These are phyloP conservation scores for Monosporozyma unispora DNA, from an alignment of 805 yeast species.

Conservation along the genomic window DNA sequence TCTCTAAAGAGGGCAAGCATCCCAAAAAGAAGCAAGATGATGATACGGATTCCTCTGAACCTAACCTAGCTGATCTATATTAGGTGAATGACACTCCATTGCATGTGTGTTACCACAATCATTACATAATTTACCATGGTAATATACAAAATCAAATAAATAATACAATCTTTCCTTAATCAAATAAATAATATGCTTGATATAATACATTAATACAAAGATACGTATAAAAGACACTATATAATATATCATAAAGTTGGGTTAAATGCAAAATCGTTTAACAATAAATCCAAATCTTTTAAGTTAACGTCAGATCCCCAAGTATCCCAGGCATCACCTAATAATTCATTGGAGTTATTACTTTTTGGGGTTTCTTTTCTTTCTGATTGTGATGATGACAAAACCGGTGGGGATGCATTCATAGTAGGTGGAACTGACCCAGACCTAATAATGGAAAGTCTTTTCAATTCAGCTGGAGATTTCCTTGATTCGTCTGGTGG, in stretches of 20 bases:
- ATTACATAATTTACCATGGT: not conserved
- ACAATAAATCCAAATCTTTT: constrained; percentile 79
- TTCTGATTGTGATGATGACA: not conserved
- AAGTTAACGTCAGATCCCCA: constrained; percentile 37
- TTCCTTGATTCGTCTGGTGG: constrained; percentile 1
- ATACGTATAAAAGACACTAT: too few species aligned
- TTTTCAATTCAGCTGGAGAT: not conserved
- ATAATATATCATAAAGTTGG: constrained; percentile 38
- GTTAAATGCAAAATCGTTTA: constrained; percentile 88
- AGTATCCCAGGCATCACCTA: constrained; percentile 32
- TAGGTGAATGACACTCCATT: not conserved
- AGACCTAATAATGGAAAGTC: not conserved
- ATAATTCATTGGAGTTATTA: not conserved
- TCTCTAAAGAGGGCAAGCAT: not conserved
- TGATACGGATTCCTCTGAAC: not conserved
- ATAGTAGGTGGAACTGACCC: not conserved
- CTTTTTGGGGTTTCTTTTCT: not conserved
- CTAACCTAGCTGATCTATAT: not conserved
- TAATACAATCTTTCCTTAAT: not conserved
- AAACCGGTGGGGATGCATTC: not conserved
- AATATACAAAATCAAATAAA: not conserved
- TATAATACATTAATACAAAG: too few species aligned
- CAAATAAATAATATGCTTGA: not conserved
- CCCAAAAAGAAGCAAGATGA: not conserved
- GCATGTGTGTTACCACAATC: not conserved